Evolutionary conservation across 257 asterid genomes (phyloP).

Genomic region (Solanum chilense): DNA sequence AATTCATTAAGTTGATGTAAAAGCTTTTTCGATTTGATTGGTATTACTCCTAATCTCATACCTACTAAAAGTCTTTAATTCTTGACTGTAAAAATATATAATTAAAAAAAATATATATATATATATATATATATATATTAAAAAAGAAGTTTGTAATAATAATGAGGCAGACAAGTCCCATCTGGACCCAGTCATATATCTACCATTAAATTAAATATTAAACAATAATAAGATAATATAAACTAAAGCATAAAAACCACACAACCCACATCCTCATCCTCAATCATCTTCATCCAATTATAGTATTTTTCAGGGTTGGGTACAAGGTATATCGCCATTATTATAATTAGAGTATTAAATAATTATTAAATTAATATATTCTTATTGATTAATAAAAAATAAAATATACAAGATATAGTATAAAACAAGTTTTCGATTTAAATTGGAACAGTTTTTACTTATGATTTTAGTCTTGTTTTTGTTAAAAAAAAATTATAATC

Average conservation of each 20-base stretch:
- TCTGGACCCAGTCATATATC: conserved; percentile 29
- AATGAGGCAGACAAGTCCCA: conserved; percentile 30
- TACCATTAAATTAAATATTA: conserved; percentile 3
- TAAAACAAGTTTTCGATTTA: too few relatives aligned
- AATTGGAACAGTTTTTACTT: too few relatives aligned
- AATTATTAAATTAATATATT: not conserved
- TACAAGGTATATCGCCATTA: not conserved
- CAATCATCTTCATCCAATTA: conserved; percentile 9
- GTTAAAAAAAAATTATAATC: too few relatives aligned
- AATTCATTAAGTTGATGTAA: not conserved
- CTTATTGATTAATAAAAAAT: not conserved
- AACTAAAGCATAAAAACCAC: conserved; percentile 4
- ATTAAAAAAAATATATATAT: not conserved
- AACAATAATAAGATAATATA: not conserved
- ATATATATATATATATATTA: not conserved
- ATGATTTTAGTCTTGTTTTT: too few relatives aligned
- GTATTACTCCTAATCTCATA: not conserved
- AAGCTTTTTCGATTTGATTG: not conserved
- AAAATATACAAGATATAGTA: not conserved
- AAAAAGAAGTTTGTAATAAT: not conserved
- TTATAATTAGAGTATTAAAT: not conserved
- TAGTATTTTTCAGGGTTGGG: not conserved
- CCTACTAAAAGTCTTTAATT: not conserved
- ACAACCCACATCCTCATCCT: conserved; percentile 26
- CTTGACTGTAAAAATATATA: not conserved